Evolutionary conservation across 441 rosid species (phyloP).

Genomic region (Gossypium laxum): DNA sequence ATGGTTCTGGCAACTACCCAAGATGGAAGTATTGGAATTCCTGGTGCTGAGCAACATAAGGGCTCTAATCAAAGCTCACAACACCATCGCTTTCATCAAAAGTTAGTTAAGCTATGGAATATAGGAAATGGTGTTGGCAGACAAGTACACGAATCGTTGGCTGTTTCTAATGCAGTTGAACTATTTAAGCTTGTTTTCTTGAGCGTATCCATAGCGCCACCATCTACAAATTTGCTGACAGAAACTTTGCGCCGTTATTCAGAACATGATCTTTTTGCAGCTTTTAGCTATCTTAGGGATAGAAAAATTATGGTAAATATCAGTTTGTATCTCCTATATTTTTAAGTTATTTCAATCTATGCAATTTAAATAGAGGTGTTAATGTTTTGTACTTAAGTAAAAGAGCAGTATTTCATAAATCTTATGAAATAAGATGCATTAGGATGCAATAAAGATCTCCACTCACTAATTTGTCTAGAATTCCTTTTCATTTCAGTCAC

Average conservation of each 20-base stretch:
- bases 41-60: conserved; percentile 30
- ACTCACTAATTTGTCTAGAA: background rate
- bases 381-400: background rate
- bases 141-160: conserved; percentile 61
- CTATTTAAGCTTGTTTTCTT: conserved; percentile 83
- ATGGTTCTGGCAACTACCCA: conserved; percentile 30
- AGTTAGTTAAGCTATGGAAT: conserved; percentile 44
- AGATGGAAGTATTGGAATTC: conserved; percentile 28
- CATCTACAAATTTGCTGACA: conserved; percentile 55
- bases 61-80: conserved; percentile 37
- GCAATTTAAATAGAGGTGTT: conserved; percentile 7
- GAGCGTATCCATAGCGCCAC: conserved; percentile 64
- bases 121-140: conserved; percentile 39
- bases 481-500: conserved; percentile 3
- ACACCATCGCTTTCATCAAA: conserved; percentile 44
- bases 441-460: background rate
- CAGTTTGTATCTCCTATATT: conserved; percentile 13
- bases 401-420: conserved; percentile 1
- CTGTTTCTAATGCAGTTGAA: conserved; percentile 88
- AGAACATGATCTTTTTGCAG: conserved; percentile 87
- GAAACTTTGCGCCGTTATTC: conserved; percentile 81
- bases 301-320: conserved; percentile 66
- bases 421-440: background rate
- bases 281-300: conserved; percentile 87
- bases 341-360: background rate